Evolutionary conservation across 1,284 basidiomycete genomes (phyloP).

Genomic region (Flammula alnicola): DNA sequence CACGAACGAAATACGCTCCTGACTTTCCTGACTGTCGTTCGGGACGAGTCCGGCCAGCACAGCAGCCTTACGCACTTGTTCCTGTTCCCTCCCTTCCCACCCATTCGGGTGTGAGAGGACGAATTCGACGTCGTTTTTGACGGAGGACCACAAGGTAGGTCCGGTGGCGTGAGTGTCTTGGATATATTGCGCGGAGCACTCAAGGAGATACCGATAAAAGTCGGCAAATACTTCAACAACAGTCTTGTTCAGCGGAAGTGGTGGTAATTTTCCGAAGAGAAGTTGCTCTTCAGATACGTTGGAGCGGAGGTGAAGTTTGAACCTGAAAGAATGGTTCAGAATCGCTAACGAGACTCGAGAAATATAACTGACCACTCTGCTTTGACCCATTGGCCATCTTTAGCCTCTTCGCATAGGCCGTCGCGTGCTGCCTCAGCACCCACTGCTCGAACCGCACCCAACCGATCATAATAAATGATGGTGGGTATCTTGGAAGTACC

Average conservation of each 20-base stretch:
- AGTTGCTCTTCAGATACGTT: conserved; percentile 4
- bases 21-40: conserved; percentile 21
- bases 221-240: conserved; percentile 42
- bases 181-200: conserved; percentile 42
- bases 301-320: conserved; percentile 28
- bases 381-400: conserved; percentile 24
- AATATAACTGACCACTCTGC: conserved; percentile 24
- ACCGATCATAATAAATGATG: conserved; percentile 27
- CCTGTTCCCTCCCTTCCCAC: conserved; percentile 35
- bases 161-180: conserved; percentile 38
- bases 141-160: conserved; percentile 26
- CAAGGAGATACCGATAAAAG: too few species aligned
- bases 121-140: conserved; percentile 24
- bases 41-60: conserved; percentile 27
- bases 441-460: conserved; percentile 22
- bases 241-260: conserved; percentile 24
- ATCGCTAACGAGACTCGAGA: too few species aligned
- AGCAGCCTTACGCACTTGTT: conserved; percentile 31
- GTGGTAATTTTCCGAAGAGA: conserved; percentile 27
- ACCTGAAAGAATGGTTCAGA: conserved; percentile 9
- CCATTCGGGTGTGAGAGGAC: conserved; percentile 32
- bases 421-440: conserved; percentile 25
- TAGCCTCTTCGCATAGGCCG: conserved; percentile 20
- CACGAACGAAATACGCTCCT: too few species aligned
- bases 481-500: conserved; percentile 27